Evolutionary conservation across 2,329 filamentous ascomycete species (phyloP).

Genomic region (Aspergillus quadrilineatus): DNA sequence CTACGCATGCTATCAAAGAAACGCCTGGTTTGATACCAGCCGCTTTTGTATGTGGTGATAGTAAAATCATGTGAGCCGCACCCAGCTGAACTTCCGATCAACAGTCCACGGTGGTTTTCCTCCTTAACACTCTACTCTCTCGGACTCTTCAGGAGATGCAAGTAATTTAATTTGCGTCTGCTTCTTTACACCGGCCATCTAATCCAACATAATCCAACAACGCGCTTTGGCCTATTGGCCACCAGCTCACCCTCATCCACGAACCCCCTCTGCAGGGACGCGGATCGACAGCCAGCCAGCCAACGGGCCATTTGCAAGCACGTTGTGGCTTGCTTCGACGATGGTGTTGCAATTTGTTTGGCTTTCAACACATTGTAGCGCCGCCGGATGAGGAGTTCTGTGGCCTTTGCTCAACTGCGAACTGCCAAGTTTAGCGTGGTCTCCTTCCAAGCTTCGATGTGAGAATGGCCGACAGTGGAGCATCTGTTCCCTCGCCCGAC

Average conservation of each 20-base stretch:
- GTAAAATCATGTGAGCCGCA: constrained; percentile 5
- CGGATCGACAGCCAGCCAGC: constrained; percentile 16
- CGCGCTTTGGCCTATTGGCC: neutral
- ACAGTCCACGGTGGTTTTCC: neutral
- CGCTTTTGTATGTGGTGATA: neutral
- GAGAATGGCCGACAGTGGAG: constrained; percentile 19
- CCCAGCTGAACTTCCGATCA: neutral
- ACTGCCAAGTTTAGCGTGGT: constrained; percentile 16
- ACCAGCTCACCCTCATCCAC: constrained; percentile 1
- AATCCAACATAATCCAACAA: neutral
- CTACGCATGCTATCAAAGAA: too few relatives aligned
- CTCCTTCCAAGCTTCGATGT: constrained; percentile 13
- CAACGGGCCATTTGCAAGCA: constrained; percentile 17
- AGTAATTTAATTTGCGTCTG: neutral
- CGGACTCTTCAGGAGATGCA: neutral
- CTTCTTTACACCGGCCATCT: neutral
- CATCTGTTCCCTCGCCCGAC: constrained; percentile 11
- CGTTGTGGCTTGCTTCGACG: constrained; percentile 16
- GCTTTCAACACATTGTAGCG: constrained; percentile 1
- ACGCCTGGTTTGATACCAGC: too few relatives aligned
- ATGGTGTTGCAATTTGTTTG: constrained; percentile 11
- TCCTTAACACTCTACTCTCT: neutral
- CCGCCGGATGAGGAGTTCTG: constrained; percentile 1
- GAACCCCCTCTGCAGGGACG: constrained; percentile 9
- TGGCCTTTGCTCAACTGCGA: constrained; percentile 2